Base-by-base conservation (phyloP, 208 protist genomes). In the Trypanosoma boissoni region DNA sequence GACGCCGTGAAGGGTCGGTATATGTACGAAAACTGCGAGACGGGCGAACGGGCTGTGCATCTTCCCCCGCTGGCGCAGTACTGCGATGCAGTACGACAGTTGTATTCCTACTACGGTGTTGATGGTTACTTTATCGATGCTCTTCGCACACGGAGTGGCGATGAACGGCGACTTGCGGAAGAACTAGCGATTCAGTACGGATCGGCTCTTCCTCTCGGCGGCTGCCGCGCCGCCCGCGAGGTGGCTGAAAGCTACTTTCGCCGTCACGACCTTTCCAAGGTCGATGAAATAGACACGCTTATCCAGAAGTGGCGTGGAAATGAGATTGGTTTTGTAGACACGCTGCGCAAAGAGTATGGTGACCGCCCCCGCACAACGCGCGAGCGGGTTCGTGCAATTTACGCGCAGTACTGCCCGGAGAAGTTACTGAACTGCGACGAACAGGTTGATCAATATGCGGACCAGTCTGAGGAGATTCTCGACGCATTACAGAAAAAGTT, bases 331-430 rank as follows among this genome's bases (percentile, higher is more conserved):
- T 50, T 66, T 16, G 18, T 72, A 31, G 57, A 60, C 14, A 46
- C 27, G 23, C 50, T 72, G 20, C 21, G 37, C 21, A 48, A 57
- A 7, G 44, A 63, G 28, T 62, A 58, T 29, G 58, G 48, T 50
- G 28, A 29, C 20, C 55, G 37, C 7, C 65, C 65, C 51, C 65
- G 46, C 32, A 72, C 65, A 14, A 51, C 23, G 16, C 65, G 65
- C 18, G 57, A 72, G 14, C 57, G 65, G 26, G 50, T 59, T 0
- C 46, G 43, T 16, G 55, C 65, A 12, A 59, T 72, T 3, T 72
- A 72, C 32, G 57, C 49, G 20, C 52, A 72, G 39, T 66, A 66
- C 8, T 3, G 29, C 20, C 65, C 65, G 16, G 3, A 37, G 9
- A 52, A 66, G 48, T 37, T 72, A 18, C 7, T 42, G 4, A 28